Percentiles rank a stretch among this genome's conserved stretches.
These are phyloP conservation scores for Penicillium thymicola DNA, from an alignment of 2,329 filamentous ascomycete species.

Conservation along the genomic window DNA sequence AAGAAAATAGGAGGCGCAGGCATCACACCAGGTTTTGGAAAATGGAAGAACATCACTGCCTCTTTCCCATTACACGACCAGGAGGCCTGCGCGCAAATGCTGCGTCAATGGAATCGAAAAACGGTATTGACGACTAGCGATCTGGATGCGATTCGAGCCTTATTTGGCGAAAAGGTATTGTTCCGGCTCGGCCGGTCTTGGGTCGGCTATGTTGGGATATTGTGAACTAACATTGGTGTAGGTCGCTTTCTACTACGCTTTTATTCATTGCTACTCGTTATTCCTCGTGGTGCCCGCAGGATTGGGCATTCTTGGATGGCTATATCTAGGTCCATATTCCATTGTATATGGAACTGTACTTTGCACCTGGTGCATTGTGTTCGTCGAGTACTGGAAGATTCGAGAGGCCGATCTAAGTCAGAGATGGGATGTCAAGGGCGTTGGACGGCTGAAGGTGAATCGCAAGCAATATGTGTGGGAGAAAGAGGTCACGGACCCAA, in stretches of 20 bases:
- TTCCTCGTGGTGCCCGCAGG: conserved; percentile 79
- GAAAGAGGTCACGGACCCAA: conserved; percentile 69
- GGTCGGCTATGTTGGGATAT: too few species aligned
- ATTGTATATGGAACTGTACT: conserved; percentile 73
- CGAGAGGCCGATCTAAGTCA: conserved; percentile 83
- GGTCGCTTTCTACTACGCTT: conserved; percentile 94
- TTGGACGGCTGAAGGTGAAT: conserved; percentile 75
- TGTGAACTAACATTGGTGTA: conserved; percentile 23
- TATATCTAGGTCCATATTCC: conserved; percentile 81
- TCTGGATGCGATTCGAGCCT: conserved; percentile 70
- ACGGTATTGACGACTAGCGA: conserved; percentile 64
- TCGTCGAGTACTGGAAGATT: conserved; percentile 95
- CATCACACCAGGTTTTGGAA: conserved; percentile 64
- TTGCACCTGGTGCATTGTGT: conserved; percentile 81
- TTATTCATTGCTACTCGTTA: conserved; percentile 83
- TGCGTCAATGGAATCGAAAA: conserved; percentile 67
- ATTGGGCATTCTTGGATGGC: conserved; percentile 73
- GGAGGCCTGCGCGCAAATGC: conserved; percentile 69
- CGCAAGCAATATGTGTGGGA: conserved; percentile 77
- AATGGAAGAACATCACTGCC: conserved; percentile 71
- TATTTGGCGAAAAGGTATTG: conserved; percentile 67
- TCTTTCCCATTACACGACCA: conserved; percentile 81
- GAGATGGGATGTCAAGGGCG: conserved; percentile 83
- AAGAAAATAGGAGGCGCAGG: conserved; percentile 74
- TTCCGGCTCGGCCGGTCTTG: neutral